Base-by-base conservation (phyloP, 1,284 basidiomycete species). In the Malassezia yamatoensis region DNA sequence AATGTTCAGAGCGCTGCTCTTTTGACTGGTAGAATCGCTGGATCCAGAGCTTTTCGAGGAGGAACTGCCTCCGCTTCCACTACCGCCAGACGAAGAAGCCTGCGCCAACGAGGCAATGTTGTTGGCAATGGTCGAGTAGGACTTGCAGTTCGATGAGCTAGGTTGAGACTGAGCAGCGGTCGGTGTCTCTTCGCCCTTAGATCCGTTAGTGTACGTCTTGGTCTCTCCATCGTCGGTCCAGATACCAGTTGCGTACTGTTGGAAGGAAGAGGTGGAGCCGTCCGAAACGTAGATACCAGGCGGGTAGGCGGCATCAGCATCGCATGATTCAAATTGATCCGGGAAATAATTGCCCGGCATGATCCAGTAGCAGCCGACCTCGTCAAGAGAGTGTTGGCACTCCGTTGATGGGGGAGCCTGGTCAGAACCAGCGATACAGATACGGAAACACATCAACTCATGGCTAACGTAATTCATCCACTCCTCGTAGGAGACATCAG, bases 401-500 rank as follows among this genome's bases (percentile, higher is more conserved):
- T 67, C 67, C 29, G 58, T 47, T 20, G 58, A 45, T 3, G 72
- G 65, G n/a, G 62, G 63, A 1, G 64, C 67, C 44, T 53, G 32
- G n/a, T 66, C 66, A 44, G 56, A 59, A 21, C 63, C 69, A 37
- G 70, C 72, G 33, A 63, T 74, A 65, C 72, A 74, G 35, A 73
- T 62, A 53, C 72, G 70, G 67, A 74, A 66, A 65, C 72, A 74
- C 41, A 73, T 50, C 54, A 73, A 63, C 58, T 68, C 59, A 60
- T 49, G 33, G 15, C 70, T 63, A 21, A 70, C 54, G 49, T 67
- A 74, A 68, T 74, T 74, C 70, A 75, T 79, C 79, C 79, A 80
- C 70, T 80, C 79, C 65, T 79, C 68, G 75, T 80, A 80, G 56
- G 68, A 70, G 38, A 79, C 79, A 53, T 80, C 79, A 24, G 66